A percentile compares a stretch with the other conserved stretches of the same genome.
phyloP scores from a whole-genome alignment of 441 rosid genomes.

The Pelargonium cotyledonis region DNA sequence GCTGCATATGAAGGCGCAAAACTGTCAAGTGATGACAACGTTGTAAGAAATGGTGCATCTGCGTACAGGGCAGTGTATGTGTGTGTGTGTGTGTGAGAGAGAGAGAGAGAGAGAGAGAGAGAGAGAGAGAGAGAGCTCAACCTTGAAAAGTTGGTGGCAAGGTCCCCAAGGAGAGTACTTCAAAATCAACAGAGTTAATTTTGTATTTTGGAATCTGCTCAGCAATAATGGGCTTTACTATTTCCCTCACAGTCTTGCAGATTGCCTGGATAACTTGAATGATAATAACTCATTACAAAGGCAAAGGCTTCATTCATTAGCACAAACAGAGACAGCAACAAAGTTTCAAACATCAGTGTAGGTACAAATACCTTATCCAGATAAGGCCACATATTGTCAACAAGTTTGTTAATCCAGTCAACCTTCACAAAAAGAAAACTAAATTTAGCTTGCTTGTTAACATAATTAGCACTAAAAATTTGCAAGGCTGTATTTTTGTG shows the following conservation, averaged over 20 bases:
- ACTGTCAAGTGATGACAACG: not conserved
- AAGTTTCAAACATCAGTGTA: conserved; percentile 8
- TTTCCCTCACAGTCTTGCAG: conserved; percentile 44
- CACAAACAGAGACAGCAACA: not conserved
- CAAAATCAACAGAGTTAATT: conserved; percentile 65
- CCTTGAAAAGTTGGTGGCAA: conserved; percentile 64
- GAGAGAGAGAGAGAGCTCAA: conserved; percentile 15
- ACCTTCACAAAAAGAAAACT: conserved; percentile 31
- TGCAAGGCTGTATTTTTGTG: not conserved
- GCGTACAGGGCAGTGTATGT: no score
- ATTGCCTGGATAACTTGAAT: conserved; percentile 41
- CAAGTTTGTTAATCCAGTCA: conserved; percentile 65
- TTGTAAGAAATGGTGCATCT: no score
- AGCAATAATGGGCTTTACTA: conserved; percentile 55
- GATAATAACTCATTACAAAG: conserved; percentile 13
- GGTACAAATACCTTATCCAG: conserved; percentile 39
- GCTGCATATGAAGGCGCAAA: not conserved
- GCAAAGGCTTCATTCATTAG: conserved; percentile 8
- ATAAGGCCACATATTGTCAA: conserved; percentile 62
- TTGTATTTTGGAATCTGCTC: conserved; percentile 63
- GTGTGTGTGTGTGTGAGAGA: not conserved
- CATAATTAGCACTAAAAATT: not conserved
- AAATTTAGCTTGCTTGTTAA: conserved; percentile 14
- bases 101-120: no score
- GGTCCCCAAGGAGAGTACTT: conserved; percentile 54